Evolutionary conservation across 495 filamentous ascomycete genomes (phyloP), one percentile per base, ranked within the genome.

Genomic region (Parmelia sp.): DNA sequence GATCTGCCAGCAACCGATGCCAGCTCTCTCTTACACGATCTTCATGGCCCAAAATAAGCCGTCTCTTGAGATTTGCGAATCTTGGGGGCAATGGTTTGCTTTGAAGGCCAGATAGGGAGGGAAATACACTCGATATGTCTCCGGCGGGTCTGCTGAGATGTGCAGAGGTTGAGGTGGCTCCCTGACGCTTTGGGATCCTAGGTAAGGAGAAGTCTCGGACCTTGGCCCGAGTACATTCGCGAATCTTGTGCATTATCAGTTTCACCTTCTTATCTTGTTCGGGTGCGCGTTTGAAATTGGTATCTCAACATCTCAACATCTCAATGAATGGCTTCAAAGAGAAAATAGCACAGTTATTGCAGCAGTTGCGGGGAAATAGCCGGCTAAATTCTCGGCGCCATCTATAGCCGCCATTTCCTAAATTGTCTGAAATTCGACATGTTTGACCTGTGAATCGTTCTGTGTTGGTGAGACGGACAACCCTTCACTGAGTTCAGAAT

Each of bases 51-150:
- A 74, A 63, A 25, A 90, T 84, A 4, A 93, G 76, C 5, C 77
- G 71, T 12, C 70, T 69, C 68, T 96, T 96, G n/a, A 94, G 77
- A n/a, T 88, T 79, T 27, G 85, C 84, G 70, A 90, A 96, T 8
- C 90, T 82, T 47, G 83, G 72, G 0, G 89, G 86, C 1, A 96
- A 80, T 7, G 89, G 88, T 47, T 82, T 71, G 7, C 83, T 78
- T 25, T 82, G 74, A 37, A 80, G 78, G 19, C 90, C 88, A 0
- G 89, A 90, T 27, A 96, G 79, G 23, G 89, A 92, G 4, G 87
- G 88, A 63, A 96, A 96, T 9, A 91, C 83, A 64, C 88, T 89
- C 0, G 89, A 91, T 58, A 96, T 96, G 71, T 94, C 87, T 7
- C 91, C 91, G 4, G 76, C 72, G 17, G 80, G 73, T 66, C 83